These are phyloP conservation scores for Clarireedia sp. DNA, from an alignment of 2,329 filamentous ascomycete genomes.

Conservation along the genomic window DNA sequence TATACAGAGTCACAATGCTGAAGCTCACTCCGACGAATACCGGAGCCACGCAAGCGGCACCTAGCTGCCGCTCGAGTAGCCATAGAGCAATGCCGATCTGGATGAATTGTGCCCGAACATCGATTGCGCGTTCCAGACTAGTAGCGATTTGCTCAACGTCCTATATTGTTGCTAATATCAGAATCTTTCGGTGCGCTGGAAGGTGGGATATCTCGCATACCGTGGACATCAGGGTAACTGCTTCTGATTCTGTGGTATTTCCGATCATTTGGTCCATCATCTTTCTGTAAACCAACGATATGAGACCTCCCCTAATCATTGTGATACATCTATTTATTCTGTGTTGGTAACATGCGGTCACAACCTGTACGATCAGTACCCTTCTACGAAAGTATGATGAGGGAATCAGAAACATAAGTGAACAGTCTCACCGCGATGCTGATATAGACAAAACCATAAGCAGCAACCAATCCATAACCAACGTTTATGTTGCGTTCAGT, in stretches of 20 bases:
- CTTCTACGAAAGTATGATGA: not conserved
- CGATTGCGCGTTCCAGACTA: slow-evolving; percentile 27
- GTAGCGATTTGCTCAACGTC: slow-evolving; percentile 29
- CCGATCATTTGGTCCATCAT: not conserved
- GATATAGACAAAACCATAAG: slow-evolving; percentile 13
- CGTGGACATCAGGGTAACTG: not conserved
- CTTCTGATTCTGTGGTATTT: not conserved
- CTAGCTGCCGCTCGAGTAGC: slow-evolving; percentile 31
- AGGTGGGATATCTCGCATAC: not conserved
- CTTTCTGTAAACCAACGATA: slow-evolving; percentile 39
- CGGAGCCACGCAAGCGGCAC: slow-evolving; percentile 23
- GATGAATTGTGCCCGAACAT: slow-evolving; percentile 34
- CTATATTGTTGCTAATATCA: slow-evolving; percentile 37
- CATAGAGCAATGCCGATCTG: slow-evolving; percentile 34
- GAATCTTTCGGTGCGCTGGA: not conserved
- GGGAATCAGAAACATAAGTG: not conserved
- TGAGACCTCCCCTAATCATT: slow-evolving; percentile 30
- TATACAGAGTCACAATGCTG: not conserved
- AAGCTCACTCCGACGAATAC: slow-evolving; percentile 14
- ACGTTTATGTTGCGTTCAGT: not conserved
- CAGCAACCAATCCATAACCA: slow-evolving; percentile 18
- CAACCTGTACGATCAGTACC: not conserved
- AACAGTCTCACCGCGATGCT: slow-evolving; percentile 8
- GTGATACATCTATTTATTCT: slow-evolving; percentile 1
- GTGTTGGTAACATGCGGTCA: slow-evolving; percentile 2